Evolutionary conservation across 805 yeast species (phyloP).

Genomic region (Deakozyma indianensis): DNA sequence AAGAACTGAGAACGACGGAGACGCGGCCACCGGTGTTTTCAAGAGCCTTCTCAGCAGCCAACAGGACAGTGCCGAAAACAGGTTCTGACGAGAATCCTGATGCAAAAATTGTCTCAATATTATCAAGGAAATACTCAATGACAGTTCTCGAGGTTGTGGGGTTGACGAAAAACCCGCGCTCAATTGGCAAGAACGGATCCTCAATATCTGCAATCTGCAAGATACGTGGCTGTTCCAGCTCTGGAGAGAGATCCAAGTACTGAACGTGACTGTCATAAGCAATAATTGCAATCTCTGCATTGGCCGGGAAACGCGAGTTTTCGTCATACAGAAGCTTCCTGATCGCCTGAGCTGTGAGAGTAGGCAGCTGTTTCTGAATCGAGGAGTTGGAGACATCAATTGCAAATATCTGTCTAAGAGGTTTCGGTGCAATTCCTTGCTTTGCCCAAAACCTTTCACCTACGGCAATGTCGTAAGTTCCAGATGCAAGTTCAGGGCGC

Average conservation of each 20-base stretch:
- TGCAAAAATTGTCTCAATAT: constrained; percentile 34
- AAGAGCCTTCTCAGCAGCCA: constrained; percentile 51
- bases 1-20: constrained; percentile 44
- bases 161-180: constrained; percentile 61
- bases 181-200: constrained; percentile 73
- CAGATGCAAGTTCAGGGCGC: constrained; percentile 66
- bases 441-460: constrained; percentile 25
- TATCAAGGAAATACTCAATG: constrained; percentile 53
- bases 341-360: constrained; percentile 56
- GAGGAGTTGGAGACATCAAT: constrained; percentile 56
- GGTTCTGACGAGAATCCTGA: constrained; percentile 39
- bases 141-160: constrained; percentile 50
- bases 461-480: constrained; percentile 75
- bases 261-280: constrained; percentile 62
- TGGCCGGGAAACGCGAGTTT: constrained; percentile 7
- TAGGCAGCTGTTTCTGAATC: constrained; percentile 43
- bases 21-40: constrained; percentile 63
- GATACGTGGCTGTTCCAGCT: constrained; percentile 40
- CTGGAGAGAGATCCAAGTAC: constrained; percentile 52
- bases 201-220: constrained; percentile 54
- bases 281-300: constrained; percentile 48
- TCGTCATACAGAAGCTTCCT: constrained; percentile 36
- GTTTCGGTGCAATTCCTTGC: constrained; percentile 22
- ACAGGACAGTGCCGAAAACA: constrained; percentile 66
- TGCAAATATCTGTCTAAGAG: constrained; percentile 56